Evolutionary conservation across 768 basidiomycete genomes (phyloP), one percentile per base, ranked within the genome.

Genomic region (Serendipita sp.): DNA sequence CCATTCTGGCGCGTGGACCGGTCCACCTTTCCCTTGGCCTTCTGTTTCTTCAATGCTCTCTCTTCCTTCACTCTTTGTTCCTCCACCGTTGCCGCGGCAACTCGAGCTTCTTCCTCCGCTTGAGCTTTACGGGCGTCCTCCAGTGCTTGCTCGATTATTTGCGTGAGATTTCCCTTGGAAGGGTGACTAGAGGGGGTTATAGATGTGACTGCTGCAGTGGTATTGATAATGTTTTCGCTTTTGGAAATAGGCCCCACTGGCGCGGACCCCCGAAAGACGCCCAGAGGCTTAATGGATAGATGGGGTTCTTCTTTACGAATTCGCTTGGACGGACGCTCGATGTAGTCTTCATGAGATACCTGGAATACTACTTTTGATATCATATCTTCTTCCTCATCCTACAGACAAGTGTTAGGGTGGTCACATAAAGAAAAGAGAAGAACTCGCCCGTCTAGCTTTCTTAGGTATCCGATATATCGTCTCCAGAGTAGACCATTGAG

Each of bases 401-500:
- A 45, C 10, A n/a, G 27, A 18, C 43, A 4, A 52, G 46, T 64
- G 37, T 37, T 23, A 48, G 27, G n/a, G 36, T 1, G n/a, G n/a
- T n/a, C 6, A 8, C 46, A 34, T 27, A 10, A 34, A 18, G 23
- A 62, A 36, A 40, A n/a, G 15, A 37, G 10, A 46, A 40, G n/a
- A 8, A 29, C 53, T 64, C 5, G 33, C 40, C 15, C 43, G 13
- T 46, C 77, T 77, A 55, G 77, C 68, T 64, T 86, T 80, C 71
- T 90, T 88, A 15, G 91, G 88, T 81, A 96, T 95, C 69, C 91
- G 83, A 72, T 86, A 94, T 31, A 81, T 86, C n/a, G 82, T 71
- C 34, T 85, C 84, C 48, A 97, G 78, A 1, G 78, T 78, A 18
- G 81, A 80, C 95, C 95, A 99, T 64, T 87, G 80, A 11, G 81